These are phyloP conservation scores for Isabelozyma pseudorhagii DNA, from an alignment of 805 yeast species.

Conservation along the genomic window DNA sequence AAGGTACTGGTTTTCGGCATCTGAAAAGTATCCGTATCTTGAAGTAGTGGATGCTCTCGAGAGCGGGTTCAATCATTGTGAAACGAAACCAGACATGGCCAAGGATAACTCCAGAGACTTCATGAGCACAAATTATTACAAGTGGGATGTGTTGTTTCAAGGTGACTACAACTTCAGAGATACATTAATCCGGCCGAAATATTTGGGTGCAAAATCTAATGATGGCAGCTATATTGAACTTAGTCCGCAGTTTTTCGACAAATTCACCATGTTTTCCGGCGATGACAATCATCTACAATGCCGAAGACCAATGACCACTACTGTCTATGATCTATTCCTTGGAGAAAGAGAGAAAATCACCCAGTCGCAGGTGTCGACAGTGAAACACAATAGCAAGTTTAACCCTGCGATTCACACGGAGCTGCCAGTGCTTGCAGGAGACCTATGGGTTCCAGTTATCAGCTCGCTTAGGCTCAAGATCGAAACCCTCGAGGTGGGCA, in stretches of 20 bases:
- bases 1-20: conserved; percentile 9
- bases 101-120: conserved; percentile 10
- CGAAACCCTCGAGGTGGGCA: conserved; percentile 42
- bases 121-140: conserved; percentile 35
- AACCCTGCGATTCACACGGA: conserved; percentile 12
- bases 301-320: conserved; percentile 22
- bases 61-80: conserved; percentile 24
- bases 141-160: conserved; percentile 40
- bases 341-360: conserved; percentile 26
- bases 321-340: conserved; percentile 20
- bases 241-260: conserved; percentile 20
- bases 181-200: conserved; percentile 42
- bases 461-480: conserved; percentile 42
- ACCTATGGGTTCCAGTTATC: conserved; percentile 39
- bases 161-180: conserved; percentile 39
- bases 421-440: conserved; percentile 15
- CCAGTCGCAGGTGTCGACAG: conserved; percentile 18
- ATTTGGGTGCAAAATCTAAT: conserved; percentile 16
- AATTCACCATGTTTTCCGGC: conserved; percentile 19
- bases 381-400: conserved; percentile 8
- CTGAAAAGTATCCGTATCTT: conserved; percentile 3
- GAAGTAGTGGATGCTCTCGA: conserved; percentile 14
- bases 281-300: conserved; percentile 32
- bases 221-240: conserved; percentile 30
- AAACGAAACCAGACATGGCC: conserved; percentile 20